Conservation (phyloP, 306 rosid species). For the Rosa persica region DNA sequence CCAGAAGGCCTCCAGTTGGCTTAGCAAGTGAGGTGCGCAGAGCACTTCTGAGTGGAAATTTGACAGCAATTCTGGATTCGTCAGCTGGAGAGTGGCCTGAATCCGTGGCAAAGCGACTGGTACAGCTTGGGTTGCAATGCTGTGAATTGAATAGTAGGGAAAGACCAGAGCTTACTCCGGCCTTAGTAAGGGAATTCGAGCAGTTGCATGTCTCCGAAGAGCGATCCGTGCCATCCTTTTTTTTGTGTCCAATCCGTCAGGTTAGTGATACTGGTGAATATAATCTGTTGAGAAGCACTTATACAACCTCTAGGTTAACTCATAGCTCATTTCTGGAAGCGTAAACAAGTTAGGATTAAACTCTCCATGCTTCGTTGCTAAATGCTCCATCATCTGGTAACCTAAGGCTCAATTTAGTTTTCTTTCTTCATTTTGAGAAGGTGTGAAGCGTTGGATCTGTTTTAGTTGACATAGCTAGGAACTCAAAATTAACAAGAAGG, state of each 20-base stretch:
- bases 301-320: neutral
- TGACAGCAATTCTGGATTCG: slow-evolving; percentile 60
- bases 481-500: neutral
- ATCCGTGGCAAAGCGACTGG: slow-evolving; percentile 48
- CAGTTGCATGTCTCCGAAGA: slow-evolving; percentile 69
- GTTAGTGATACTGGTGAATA: slow-evolving; percentile 32
- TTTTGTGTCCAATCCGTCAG: slow-evolving; percentile 85
- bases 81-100: slow-evolving; percentile 84
- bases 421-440: neutral
- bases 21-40: slow-evolving; percentile 54
- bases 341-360: neutral
- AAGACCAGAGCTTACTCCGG: slow-evolving; percentile 72
- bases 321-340: neutral
- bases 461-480: neutral
- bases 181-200: slow-evolving; percentile 73
- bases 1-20: slow-evolving; percentile 66
- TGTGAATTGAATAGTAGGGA: slow-evolving; percentile 63
- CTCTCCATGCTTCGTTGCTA: neutral
- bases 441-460: neutral
- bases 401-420: neutral
- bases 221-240: slow-evolving; percentile 69
- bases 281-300: neutral
- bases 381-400: neutral
- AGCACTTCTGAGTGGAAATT: slow-evolving; percentile 51
- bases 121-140: slow-evolving; percentile 74